These are phyloP conservation scores for Ceratobasidium sp. DNA, from an alignment of 1,284 basidiomycete genomes.

Conservation along the genomic window DNA sequence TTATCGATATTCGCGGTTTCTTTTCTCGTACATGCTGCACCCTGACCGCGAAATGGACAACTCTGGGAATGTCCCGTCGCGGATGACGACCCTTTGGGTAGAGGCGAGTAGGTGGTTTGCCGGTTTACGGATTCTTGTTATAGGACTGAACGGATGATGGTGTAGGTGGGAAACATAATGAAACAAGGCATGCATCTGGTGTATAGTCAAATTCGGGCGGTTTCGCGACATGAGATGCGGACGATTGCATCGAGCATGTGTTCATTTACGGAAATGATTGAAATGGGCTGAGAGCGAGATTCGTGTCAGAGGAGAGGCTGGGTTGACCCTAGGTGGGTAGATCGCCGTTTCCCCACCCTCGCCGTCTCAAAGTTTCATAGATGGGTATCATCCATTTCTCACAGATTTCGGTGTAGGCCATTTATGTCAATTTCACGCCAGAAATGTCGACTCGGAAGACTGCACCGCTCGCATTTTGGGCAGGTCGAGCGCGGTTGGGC, in stretches of 20 bases:
- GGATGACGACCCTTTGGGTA: not conserved
- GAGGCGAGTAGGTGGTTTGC: not conserved
- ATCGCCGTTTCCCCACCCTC: conserved; percentile 1
- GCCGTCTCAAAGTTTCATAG: not conserved
- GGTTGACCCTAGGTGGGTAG: not conserved
- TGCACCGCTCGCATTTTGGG: not conserved
- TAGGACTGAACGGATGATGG: not conserved
- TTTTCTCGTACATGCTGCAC: conserved; percentile 7
- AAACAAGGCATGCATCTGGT: too few species aligned
- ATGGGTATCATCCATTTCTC: conserved; percentile 3
- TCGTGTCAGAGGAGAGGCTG: not conserved
- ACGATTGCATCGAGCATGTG: not conserved
- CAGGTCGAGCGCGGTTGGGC: conserved; percentile 1
- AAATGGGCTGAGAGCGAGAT: conserved; percentile 4
- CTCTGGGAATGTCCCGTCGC: not conserved
- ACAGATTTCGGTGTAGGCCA: conserved; percentile 11
- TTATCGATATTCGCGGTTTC: conserved; percentile 19
- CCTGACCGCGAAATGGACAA: conserved; percentile 12
- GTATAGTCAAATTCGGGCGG: not conserved
- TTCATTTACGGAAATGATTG: not conserved
- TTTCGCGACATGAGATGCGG: not conserved
- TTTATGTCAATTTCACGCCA: conserved; percentile 6
- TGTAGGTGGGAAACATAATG: too few species aligned
- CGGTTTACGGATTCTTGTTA: not conserved
- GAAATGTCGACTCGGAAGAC: not conserved